Evolutionary conservation across 305 asterid genomes (phyloP), one percentile per base, ranked within the genome.

Genomic region (Nicotiana rustica): DNA sequence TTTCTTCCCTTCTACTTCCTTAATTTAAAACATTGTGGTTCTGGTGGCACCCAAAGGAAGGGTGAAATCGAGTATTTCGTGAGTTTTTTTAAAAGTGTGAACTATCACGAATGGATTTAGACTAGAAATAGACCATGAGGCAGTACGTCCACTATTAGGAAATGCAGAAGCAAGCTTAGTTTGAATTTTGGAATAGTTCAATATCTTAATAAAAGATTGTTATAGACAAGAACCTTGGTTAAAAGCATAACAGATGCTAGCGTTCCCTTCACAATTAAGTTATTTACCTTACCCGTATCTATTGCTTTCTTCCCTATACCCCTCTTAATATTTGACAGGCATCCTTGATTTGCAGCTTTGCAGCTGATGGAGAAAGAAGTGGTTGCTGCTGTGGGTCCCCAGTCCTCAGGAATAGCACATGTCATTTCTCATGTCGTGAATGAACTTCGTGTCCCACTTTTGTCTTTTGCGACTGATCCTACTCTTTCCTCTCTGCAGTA

Each of bases 371-470:
- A 92, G 87, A 86, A 89, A 0, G 95, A 91, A 29, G 89, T 90
- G 18, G 89, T 95, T 41, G 99, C 95, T 61, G 91, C 93, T 29
- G 93, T 96, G 17, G 99, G 98, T n/a, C 99, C 98, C 21, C 98
- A 96, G 85, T 92, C 97, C 38, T 96, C 99, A 4, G 98, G 90
- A 67, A 92, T 91, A 44, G 98, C 98, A 49, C 98, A 95, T 56
- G 89, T 91, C 15, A 83, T 95, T 78, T 89, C 93, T 73, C 91
- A 90, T 44, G 88, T 95, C 10, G 94, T 88, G 31, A 91, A 92
- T 36, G 98, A 95, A 87, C 98, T 96, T 88, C 91, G 84, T 21
- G 90, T 94, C 25, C 99, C 99, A 1, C 92, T 96, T 36, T 75
- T 96, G 44, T 93, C 99, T 8, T 94, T 93, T 85, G 98, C 97